Evolutionary conservation across 1,139 yeast species (phyloP), one percentile per base, ranked within the genome.

Genomic region (Zygotorulaspora mrakii): DNA sequence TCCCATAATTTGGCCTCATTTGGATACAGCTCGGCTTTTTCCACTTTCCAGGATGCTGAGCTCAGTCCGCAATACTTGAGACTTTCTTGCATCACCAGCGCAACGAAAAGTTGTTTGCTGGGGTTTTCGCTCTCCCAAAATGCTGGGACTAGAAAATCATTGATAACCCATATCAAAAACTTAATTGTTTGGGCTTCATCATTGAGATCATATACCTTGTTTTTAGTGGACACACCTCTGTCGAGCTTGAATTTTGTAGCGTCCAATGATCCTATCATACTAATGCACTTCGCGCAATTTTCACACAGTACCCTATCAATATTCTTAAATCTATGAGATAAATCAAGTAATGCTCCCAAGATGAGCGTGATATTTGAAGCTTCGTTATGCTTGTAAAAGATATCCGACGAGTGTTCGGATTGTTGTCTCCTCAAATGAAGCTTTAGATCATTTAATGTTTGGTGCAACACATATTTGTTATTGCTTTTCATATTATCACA

Each of bases 41-140:
- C 55, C 4, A 70, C 49, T 12, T 71, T 68, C 44, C 66, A 61
- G 4, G 64, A 57, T 2, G 59, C 43, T 3, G 64, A 55, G 36
- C 69, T 74, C 23, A 85, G 64, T 1, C 76, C 78, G 58, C 91
- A 73, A 9, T 80, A 74, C 46, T 78, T 77, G 38, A 91, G 64
- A 35, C 83, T 80, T 49, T 86, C 94, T 58, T 94, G 99, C 75
- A 94, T 86, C 0, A 94, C 86, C 62, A 76, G 84, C 0, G 96
- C 96, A 24, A 89, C 72, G 56, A 82, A 85, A 46, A 85, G 70
- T 59, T 94, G 98, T 37, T 80, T 78, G 17, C 78, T 76, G 0
- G 98, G 96, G 56, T 88, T 88, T 33, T 82, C 84, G 1, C 96
- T 82, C 1, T 96, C 88, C 77, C 94, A 82, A 59, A 88, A 89